phyloP scores from a whole-genome alignment of 2,329 filamentous ascomycete species.

The Penicillium expansum region DNA sequence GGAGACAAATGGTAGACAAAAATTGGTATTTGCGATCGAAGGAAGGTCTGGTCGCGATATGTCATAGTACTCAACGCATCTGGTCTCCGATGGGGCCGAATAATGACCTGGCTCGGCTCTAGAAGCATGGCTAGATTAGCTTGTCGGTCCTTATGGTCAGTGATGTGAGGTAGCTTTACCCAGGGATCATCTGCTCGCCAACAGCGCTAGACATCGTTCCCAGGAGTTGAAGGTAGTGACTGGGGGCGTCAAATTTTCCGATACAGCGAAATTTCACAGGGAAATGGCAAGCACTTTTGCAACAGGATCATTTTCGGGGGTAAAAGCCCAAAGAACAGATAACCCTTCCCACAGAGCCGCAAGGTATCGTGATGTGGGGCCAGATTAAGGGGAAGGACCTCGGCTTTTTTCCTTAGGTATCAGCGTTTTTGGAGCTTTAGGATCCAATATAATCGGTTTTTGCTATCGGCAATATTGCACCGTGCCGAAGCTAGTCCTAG shows the following conservation, averaged over 20 bases:
- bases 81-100: not conserved
- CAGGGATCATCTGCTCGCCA: not conserved
- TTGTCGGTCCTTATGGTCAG: not conserved
- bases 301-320: not conserved
- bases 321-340: not conserved
- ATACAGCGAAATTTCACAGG: not conserved
- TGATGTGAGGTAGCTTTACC: not conserved
- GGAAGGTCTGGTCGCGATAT: not conserved
- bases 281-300: not conserved
- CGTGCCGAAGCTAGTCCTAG: not conserved
- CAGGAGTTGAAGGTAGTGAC: not conserved
- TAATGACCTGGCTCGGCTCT: not conserved
- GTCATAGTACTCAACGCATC: not conserved
- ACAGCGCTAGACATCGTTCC: not conserved
- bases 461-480: not conserved
- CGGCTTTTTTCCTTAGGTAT: not conserved
- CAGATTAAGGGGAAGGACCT: not conserved
- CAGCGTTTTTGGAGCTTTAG: not conserved
- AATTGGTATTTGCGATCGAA: not conserved
- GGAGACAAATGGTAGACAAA: not conserved
- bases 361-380: not conserved
- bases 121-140: not conserved
- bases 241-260: not conserved
- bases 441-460: not conserved
- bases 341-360: not conserved